Percentiles rank a stretch among this genome's conserved stretches.
Evolutionary conservation across 805 yeast species (phyloP).

Genomic region (Saccharomycopsis fermentans): DNA sequence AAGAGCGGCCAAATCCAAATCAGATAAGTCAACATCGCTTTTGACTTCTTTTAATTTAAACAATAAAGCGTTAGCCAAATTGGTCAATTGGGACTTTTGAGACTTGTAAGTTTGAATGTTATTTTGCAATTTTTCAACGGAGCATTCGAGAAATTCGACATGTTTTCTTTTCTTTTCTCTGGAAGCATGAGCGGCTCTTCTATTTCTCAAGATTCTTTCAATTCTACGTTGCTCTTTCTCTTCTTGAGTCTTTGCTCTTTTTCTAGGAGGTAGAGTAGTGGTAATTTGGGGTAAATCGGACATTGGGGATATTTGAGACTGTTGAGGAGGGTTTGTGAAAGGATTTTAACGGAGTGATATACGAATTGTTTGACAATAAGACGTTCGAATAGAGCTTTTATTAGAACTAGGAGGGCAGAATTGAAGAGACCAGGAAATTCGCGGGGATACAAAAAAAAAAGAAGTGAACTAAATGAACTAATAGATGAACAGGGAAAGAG

Average conservation of each 20-base stretch:
- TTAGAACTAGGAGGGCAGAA: background rate
- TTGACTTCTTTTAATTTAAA: constrained; percentile 2
- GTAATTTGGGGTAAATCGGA: constrained; percentile 24
- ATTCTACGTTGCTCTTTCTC: constrained; percentile 95
- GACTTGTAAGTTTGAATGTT: constrained; percentile 12
- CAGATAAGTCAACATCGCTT: constrained; percentile 6
- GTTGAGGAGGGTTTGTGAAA: too few relatives aligned
- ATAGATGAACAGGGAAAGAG: background rate
- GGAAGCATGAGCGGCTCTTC: constrained; percentile 96
- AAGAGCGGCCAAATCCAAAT: constrained; percentile 8
- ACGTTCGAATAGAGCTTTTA: background rate
- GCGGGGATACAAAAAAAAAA: too few relatives aligned
- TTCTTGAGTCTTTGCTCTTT: constrained; percentile 92
- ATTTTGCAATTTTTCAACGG: constrained; percentile 25
- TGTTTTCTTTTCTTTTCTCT: constrained; percentile 93
- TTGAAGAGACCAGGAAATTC: too few relatives aligned
- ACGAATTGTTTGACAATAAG: background rate
- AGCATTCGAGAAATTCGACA: constrained; percentile 69
- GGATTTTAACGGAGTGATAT: too few relatives aligned
- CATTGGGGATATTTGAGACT: too few relatives aligned
- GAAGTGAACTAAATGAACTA: background rate
- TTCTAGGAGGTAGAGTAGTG: constrained; percentile 76
- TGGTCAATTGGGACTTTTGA: constrained; percentile 11
- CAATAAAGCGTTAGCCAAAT: constrained; percentile 11
- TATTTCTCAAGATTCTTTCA: constrained; percentile 84